These are phyloP conservation scores for Nicotiana obtusifolia DNA, from an alignment of 257 asterid genomes.

Conservation along the genomic window DNA sequence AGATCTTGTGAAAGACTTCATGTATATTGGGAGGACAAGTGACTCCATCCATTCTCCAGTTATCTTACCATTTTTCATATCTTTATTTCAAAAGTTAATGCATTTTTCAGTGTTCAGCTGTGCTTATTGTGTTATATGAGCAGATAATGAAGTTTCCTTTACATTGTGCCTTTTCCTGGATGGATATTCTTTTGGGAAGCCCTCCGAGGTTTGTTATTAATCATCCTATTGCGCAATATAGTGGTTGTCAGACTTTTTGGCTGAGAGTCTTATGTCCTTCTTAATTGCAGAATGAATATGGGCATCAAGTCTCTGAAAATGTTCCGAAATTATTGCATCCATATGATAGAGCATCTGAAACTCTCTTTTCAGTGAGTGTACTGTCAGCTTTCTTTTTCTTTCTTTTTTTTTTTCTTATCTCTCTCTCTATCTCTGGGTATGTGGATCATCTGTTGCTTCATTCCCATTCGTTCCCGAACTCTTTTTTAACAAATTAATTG, in stretches of 20 bases:
- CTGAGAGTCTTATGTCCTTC: slow-evolving; percentile 9
- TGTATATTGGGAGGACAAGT: background rate
- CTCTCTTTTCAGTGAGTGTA: slow-evolving; percentile 75
- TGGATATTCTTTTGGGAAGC: slow-evolving; percentile 77
- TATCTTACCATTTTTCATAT: background rate
- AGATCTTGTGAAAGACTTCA: background rate
- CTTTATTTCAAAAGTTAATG: slow-evolving; percentile 3
- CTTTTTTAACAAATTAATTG: background rate
- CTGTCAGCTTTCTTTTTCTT: background rate
- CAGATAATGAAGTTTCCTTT: slow-evolving; percentile 79
- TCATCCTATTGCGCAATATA: slow-evolving; percentile 12
- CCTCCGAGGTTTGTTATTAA: slow-evolving; percentile 54
- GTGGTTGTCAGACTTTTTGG: background rate
- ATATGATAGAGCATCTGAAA: slow-evolving; percentile 84
- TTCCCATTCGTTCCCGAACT: background rate
- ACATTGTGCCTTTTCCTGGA: slow-evolving; percentile 66
- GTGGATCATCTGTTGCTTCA: background rate
- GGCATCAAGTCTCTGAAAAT: slow-evolving; percentile 37
- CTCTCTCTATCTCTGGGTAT: background rate
- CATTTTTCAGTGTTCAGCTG: background rate
- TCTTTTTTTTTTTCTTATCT: background rate
- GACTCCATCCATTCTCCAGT: background rate
- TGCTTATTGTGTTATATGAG: slow-evolving; percentile 8
- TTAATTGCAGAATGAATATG: slow-evolving; percentile 51
- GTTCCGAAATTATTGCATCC: slow-evolving; percentile 75